Conservation (phyloP, 164 flowering plant species). For the Macadamia tetraphylla region DNA sequence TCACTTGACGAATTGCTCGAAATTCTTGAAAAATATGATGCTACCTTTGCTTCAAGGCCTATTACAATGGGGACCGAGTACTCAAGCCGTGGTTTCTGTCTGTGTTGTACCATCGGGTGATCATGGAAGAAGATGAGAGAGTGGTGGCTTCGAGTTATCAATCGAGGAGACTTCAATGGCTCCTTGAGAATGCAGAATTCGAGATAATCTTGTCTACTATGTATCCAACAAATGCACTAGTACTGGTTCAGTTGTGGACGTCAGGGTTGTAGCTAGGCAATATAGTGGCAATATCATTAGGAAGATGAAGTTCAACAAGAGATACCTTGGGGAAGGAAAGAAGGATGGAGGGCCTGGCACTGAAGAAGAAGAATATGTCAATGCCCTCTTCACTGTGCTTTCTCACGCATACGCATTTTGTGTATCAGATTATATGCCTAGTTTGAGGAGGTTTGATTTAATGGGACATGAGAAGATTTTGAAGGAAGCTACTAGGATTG, state of each 20-base stretch:
- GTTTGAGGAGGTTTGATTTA: too few species aligned
- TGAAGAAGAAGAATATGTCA: too few species aligned
- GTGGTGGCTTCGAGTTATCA: constrained; percentile 25
- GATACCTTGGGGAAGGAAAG: too few species aligned
- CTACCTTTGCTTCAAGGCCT: constrained; percentile 25
- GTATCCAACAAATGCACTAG: constrained; percentile 20
- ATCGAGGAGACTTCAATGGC: constrained; percentile 25
- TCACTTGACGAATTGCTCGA: constrained; percentile 15
- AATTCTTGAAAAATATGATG: constrained; percentile 31
- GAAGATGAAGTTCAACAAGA: too few species aligned
- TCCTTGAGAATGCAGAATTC: constrained; percentile 26
- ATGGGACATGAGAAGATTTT: too few species aligned
- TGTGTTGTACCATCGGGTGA: too few species aligned
- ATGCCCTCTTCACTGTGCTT: too few species aligned
- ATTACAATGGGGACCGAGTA: constrained; percentile 22
- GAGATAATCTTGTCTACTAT: constrained; percentile 26
- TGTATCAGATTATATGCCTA: too few species aligned
- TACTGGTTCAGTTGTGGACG: constrained; percentile 9
- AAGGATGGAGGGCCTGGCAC: too few species aligned
- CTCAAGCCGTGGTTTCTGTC: background rate
- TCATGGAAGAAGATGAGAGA: constrained; percentile 34
- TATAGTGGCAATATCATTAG: too few species aligned
- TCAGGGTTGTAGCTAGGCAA: constrained; percentile 7
- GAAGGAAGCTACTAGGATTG: too few species aligned
- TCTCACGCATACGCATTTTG: too few species aligned